These are phyloP conservation scores for Keqinozyma sinolaborantium DNA, from an alignment of 1,139 yeast genomes.

Conservation along the genomic window DNA sequence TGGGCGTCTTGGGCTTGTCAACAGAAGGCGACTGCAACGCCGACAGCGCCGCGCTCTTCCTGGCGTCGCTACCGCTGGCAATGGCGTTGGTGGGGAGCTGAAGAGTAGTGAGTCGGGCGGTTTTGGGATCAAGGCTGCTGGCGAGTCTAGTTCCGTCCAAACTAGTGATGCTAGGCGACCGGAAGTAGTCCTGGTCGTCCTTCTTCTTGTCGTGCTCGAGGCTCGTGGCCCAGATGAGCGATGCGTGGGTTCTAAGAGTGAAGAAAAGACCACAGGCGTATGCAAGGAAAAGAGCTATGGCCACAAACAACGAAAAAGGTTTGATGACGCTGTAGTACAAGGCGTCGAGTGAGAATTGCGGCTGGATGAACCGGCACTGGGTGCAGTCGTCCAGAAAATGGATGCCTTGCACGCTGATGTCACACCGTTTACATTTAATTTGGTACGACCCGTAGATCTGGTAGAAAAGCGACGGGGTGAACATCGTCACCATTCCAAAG, in stretches of 20 bases:
- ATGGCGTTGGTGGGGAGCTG: constrained; percentile 5
- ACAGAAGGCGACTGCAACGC: constrained; percentile 18
- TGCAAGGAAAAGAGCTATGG: constrained; percentile 74
- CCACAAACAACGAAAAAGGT: constrained; percentile 83
- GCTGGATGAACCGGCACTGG: constrained; percentile 77
- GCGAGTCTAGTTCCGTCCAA: constrained; percentile 18
- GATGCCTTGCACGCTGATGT: constrained; percentile 4
- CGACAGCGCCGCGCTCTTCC: constrained; percentile 4
- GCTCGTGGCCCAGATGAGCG: constrained; percentile 83
- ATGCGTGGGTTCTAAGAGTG: constrained; percentile 94
- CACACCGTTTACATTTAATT: constrained; percentile 60
- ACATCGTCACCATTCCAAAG: constrained; percentile 87
- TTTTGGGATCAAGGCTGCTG: background rate
- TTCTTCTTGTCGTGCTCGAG: constrained; percentile 24
- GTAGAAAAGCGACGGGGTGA: constrained; percentile 89
- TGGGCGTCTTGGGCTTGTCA: constrained; percentile 14
- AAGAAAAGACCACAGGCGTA: constrained; percentile 90
- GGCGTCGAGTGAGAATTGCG: constrained; percentile 61
- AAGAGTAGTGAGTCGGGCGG: no score
- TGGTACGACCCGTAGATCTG: constrained; percentile 90
- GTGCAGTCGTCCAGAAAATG: constrained; percentile 44
- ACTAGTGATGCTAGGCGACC: constrained; percentile 22
- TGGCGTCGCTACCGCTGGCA: constrained; percentile 3
- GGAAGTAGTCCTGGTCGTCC: constrained; percentile 9
- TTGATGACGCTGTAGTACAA: constrained; percentile 64